Conservation (phyloP, 495 filamentous ascomycete species). For the Xylaria bambusicola region DNA sequence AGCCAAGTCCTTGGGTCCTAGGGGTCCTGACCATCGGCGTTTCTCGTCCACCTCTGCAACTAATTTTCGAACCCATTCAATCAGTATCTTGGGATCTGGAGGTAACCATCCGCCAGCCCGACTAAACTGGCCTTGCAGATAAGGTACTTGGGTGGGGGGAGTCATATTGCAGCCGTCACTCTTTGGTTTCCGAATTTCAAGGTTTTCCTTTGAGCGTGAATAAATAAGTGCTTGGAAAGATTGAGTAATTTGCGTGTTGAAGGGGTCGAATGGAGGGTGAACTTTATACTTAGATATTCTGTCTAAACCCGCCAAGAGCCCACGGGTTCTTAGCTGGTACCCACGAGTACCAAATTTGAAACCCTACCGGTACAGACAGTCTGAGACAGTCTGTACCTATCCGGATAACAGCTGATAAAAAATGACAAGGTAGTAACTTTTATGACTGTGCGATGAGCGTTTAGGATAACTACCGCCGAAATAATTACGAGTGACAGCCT, state of each 20-base stretch:
- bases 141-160: slow-evolving; percentile 6
- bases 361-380: no score
- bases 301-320: no score
- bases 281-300: no score
- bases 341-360: no score
- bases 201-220: slow-evolving; percentile 7
- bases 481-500: no score
- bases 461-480: no score
- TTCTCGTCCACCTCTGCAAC: slow-evolving; percentile 2
- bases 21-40: slow-evolving; percentile 4
- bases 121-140: slow-evolving; percentile 7
- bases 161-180: slow-evolving; percentile 1
- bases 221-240: slow-evolving; percentile 3
- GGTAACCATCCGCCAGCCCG: slow-evolving; percentile 9
- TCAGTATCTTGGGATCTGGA: slow-evolving; percentile 8
- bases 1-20: not conserved
- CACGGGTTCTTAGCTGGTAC: no score
- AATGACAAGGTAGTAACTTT: no score
- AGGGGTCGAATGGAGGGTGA: slow-evolving; percentile 7
- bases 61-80: slow-evolving; percentile 1
- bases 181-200: slow-evolving; percentile 1
- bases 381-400: no score
- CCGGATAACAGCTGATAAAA: no score
- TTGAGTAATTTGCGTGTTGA: slow-evolving; percentile 5
- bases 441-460: no score